These are phyloP conservation scores for Candida tropicalis DNA, from an alignment of 1,139 yeast genomes.

Conservation along the genomic window DNA sequence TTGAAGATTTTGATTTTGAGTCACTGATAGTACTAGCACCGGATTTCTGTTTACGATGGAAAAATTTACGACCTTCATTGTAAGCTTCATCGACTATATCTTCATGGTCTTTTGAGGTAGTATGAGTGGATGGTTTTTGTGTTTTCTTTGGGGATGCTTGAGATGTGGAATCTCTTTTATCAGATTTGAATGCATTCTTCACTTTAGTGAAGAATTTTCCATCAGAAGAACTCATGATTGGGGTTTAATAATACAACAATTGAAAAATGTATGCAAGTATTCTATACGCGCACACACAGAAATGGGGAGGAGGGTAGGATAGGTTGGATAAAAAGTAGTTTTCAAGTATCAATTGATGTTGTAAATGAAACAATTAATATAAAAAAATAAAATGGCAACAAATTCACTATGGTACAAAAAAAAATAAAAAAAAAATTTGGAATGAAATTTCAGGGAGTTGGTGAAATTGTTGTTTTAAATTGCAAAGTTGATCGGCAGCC, in stretches of 20 bases:
- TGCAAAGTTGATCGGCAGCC: neutral
- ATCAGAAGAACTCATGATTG: constrained; percentile 12
- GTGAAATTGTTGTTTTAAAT: too few relatives aligned
- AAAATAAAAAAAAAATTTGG: too few relatives aligned
- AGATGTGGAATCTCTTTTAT: constrained; percentile 13
- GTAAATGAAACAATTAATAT: too few relatives aligned
- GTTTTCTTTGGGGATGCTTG: constrained; percentile 1
- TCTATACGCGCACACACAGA: too few relatives aligned
- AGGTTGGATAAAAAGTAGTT: too few relatives aligned
- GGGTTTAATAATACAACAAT: neutral
- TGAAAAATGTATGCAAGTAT: neutral
- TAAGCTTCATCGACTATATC: constrained; percentile 13
- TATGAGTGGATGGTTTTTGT: neutral
- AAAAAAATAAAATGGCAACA: too few relatives aligned
- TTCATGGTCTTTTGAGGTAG: constrained; percentile 8
- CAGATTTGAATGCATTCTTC: constrained; percentile 30
- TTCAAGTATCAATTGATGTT: too few relatives aligned
- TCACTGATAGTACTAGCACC: constrained; percentile 5
- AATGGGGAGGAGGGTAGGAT: too few relatives aligned
- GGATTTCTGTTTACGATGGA: constrained; percentile 9
- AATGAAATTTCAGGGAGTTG: too few relatives aligned
- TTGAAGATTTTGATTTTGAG: constrained; percentile 1
- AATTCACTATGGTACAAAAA: too few relatives aligned
- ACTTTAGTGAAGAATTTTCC: constrained; percentile 28
- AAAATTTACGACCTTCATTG: constrained; percentile 13